A percentile compares a stretch with the other conserved stretches of the same genome.
Evolutionary conservation across 495 filamentous ascomycete genomes (phyloP).

Genomic region (Geopyxis carbonaria): DNA sequence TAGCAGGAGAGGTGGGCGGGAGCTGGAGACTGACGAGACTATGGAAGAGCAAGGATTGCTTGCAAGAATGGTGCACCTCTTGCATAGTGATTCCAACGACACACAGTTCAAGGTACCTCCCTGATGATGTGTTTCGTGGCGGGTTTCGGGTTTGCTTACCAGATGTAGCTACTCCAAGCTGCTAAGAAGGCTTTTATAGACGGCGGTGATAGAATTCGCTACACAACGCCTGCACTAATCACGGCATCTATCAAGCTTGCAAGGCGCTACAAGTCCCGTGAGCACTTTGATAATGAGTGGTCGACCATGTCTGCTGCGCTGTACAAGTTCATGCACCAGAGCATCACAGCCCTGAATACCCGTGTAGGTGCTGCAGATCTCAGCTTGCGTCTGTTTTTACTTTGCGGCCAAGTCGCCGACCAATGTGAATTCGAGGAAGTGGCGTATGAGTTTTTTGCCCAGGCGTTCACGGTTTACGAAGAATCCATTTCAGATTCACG

Average conservation of each 20-base stretch:
- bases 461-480: conserved; percentile 96
- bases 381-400: conserved; percentile 69
- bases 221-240: conserved; percentile 81
- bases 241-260: conserved; percentile 83
- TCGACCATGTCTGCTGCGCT: conserved; percentile 72
- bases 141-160: too few relatives aligned
- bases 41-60: conserved; percentile 96
- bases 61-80: conserved; percentile 75
- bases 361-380: conserved; percentile 77
- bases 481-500: conserved; percentile 87
- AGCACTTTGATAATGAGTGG: conserved; percentile 94
- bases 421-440: conserved; percentile 88
- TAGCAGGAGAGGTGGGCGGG: conserved; percentile 45
- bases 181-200: conserved; percentile 76
- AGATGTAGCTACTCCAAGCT: conserved; percentile 59
- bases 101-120: conserved; percentile 65
- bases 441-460: conserved; percentile 94
- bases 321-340: conserved; percentile 86
- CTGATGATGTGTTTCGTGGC: not conserved
- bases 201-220: conserved; percentile 86
- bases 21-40: conserved; percentile 72
- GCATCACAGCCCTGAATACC: conserved; percentile 72
- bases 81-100: conserved; percentile 69
- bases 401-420: conserved; percentile 83
- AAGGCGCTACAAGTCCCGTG: conserved; percentile 70